phyloP scores from a whole-genome alignment of 352 stramenopile genomes.

The Pythium grandisporangium region DNA sequence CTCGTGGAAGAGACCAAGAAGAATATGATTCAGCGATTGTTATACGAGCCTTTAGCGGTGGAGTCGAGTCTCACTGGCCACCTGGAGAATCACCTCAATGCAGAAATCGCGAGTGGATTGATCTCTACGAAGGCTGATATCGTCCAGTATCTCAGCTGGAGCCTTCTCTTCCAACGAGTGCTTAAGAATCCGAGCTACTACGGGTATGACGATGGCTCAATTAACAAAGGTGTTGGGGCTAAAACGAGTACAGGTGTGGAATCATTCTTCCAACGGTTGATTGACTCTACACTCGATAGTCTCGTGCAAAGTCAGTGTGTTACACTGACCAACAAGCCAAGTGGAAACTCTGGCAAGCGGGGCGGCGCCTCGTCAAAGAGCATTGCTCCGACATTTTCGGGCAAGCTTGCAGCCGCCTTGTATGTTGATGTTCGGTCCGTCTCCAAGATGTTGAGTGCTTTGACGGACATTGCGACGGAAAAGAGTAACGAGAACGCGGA shows the following conservation, averaged over 20 bases:
- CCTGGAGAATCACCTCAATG: slow-evolving; percentile 95
- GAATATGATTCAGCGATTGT: slow-evolving; percentile 97
- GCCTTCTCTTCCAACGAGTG: slow-evolving; percentile 94
- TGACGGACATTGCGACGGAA: slow-evolving; percentile 16
- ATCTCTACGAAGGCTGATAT: slow-evolving; percentile 85
- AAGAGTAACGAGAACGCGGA: slow-evolving; percentile 4
- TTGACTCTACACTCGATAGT: slow-evolving; percentile 61
- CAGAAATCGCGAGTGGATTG: slow-evolving; percentile 91
- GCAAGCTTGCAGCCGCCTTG: slow-evolving; percentile 92
- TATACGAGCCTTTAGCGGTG: slow-evolving; percentile 97
- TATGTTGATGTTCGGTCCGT: slow-evolving; percentile 93
- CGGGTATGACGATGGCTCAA: slow-evolving; percentile 35
- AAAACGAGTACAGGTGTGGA: slow-evolving; percentile 17
- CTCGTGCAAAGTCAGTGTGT: slow-evolving; percentile 88
- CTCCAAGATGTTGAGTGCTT: slow-evolving; percentile 41
- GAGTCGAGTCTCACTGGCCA: slow-evolving; percentile 91
- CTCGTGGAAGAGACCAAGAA: slow-evolving; percentile 98
- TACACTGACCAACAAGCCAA: slow-evolving; percentile 21
- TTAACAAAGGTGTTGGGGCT: no score
- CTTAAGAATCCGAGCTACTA: slow-evolving; percentile 97
- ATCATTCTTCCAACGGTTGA: slow-evolving; percentile 79
- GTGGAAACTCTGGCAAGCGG: no score
- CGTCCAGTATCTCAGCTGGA: slow-evolving; percentile 96
- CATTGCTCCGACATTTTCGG: slow-evolving; percentile 81
- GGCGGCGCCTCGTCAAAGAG: no score